Base-by-base conservation (phyloP, 1,284 basidiomycete species). In the Ceratobasidium theobromae region DNA sequence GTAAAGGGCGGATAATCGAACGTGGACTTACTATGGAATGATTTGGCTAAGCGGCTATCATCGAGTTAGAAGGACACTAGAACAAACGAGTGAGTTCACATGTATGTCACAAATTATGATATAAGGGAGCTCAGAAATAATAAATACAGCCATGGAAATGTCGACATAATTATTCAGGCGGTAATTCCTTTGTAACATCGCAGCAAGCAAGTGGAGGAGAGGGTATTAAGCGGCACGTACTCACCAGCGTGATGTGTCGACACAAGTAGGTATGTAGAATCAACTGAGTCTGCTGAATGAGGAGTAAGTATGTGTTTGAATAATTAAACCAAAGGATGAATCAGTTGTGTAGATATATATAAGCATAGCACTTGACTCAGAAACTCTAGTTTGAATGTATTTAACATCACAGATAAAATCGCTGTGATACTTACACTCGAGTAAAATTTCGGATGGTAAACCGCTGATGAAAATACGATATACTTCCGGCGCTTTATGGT, bases 11-110 rank as follows among this genome's bases (percentile, higher is more conserved):
- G 30, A 40, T 53, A 41, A 35, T 35, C 48, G 65, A 18, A 28
- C 16, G 53, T 14, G 40, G 14, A 66, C 40, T 51, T 25, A 58
- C 33, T 49, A 14, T 27, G 53, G 52, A 18, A 38, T n/a, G 21
- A 67, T 75, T 73, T 72, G 76, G 76, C 73, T 68, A 77, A 79
- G 79, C 77, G 77, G 77, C 64, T 53, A 65, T 68, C 41, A 62
- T 32, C 25, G 33, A 43, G 28, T 45, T 4, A 9, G 14, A 33
- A 12, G 4, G 28, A 43, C 4, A n/a, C 38, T 55, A 43, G 9
- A 27, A 23, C 14, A 48, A 38, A 4, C 38, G 21, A 49, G 54
- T 67, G 53, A 69, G 66, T 57, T 64, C 8, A 16, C 35, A 8
- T 8, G 53, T 65, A 45, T 33, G 41, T 14, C n/a, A 6, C 16